These are phyloP conservation scores for Neonectria coccinea DNA, from an alignment of 2,329 filamentous ascomycete genomes.

Conservation along the genomic window DNA sequence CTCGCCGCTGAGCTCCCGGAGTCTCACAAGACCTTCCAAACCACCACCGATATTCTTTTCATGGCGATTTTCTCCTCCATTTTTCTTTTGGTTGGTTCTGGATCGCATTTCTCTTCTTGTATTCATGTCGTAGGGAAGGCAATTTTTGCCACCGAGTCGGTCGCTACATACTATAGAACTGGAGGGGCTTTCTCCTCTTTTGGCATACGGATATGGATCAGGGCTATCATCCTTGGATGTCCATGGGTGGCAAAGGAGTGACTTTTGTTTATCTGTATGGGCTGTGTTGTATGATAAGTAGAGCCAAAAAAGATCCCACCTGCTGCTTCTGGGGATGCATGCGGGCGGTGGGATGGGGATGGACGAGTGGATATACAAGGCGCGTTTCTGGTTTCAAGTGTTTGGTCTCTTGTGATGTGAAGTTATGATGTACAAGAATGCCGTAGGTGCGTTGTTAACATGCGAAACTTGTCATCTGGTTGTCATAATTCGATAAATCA, in stretches of 20 bases:
- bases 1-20: background rate
- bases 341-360: constrained; percentile 5
- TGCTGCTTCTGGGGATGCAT: background rate
- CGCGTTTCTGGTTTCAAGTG: constrained; percentile 3
- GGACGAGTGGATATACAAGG: constrained; percentile 15
- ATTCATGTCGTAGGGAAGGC: constrained; percentile 27
- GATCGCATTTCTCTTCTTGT: constrained; percentile 24
- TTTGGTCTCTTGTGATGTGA: background rate
- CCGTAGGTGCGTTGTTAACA: background rate
- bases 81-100: constrained; percentile 13
- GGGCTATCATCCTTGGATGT: constrained; percentile 19
- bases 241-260: constrained; percentile 4
- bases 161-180: constrained; percentile 27
- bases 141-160: constrained; percentile 19
- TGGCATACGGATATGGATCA: constrained; percentile 5
- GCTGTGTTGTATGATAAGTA: constrained; percentile 25
- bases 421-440: background rate
- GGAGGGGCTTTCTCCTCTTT: background rate
- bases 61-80: constrained; percentile 8
- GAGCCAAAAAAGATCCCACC: constrained; percentile 9
- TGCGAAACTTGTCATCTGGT: no score
- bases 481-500: background rate
- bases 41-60: background rate
- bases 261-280: constrained; percentile 4
- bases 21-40: background rate